These are phyloP conservation scores for Amesomyces nigricolor DNA, from an alignment of 2,329 filamentous ascomycete genomes.

Conservation along the genomic window DNA sequence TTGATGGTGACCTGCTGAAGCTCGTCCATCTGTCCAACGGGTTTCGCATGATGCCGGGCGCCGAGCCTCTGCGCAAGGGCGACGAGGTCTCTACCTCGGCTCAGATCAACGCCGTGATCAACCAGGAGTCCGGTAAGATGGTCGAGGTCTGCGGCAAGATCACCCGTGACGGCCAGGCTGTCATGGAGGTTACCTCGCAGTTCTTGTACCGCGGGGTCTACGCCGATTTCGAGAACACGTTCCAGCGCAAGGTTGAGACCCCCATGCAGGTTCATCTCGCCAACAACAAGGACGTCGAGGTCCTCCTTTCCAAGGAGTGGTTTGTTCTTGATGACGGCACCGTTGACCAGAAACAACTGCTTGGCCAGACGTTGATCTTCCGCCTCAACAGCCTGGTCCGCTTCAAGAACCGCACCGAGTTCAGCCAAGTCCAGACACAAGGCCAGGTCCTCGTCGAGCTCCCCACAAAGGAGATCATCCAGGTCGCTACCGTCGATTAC, in stretches of 20 bases:
- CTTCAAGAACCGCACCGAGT: constrained; percentile 92
- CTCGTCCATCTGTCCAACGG: constrained; percentile 95
- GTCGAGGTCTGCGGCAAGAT: constrained; percentile 99
- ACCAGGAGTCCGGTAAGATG: constrained; percentile 98
- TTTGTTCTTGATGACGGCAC: constrained; percentile 70
- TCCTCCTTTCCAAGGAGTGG: constrained; percentile 96
- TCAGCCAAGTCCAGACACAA: constrained; percentile 84
- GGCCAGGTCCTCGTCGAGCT: constrained; percentile 92
- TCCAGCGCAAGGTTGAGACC: constrained; percentile 94
- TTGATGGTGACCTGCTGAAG: constrained; percentile 93
- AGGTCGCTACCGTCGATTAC: constrained; percentile 96
- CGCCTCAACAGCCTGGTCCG: constrained; percentile 84
- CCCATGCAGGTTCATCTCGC: constrained; percentile 88
- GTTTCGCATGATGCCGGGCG: constrained; percentile 97
- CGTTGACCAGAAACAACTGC: constrained; percentile 69
- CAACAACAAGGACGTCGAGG: constrained; percentile 85
- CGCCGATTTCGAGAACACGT: constrained; percentile 93
- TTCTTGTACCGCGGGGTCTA: constrained; percentile 95
- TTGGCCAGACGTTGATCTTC: constrained; percentile 93
- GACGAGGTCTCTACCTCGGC: constrained; percentile 89
- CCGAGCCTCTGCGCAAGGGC: constrained; percentile 90
- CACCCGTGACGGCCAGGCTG: constrained; percentile 69
- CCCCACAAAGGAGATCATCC: constrained; percentile 93
- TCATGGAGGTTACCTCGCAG: constrained; percentile 98
- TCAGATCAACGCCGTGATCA: constrained; percentile 95